Conservation (phyloP, 768 basidiomycete genomes). For the Russula sp. region DNA sequence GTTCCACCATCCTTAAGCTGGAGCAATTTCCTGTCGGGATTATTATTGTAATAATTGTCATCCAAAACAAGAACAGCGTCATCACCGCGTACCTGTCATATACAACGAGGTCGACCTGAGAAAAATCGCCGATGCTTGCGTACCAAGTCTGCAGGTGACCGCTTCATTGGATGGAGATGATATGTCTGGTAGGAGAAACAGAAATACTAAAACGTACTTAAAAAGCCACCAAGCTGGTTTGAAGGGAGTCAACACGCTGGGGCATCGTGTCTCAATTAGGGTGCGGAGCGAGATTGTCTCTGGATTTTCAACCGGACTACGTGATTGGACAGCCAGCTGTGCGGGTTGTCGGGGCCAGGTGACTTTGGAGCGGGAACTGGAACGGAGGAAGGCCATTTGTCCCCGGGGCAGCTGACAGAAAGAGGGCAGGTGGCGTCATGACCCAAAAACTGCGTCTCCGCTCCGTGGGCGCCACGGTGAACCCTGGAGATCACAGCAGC, state of each 20-base stretch:
- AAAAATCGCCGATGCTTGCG: constrained; percentile 54
- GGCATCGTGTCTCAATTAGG: constrained; percentile 28
- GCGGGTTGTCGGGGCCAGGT: constrained; percentile 7
- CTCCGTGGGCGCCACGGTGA: too few species aligned
- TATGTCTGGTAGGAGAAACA: background rate
- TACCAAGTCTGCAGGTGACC: constrained; percentile 64
- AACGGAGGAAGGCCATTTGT: background rate
- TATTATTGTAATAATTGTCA: background rate
- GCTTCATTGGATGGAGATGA: background rate
- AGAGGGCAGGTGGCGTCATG: too few species aligned
- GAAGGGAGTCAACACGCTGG: constrained; percentile 29
- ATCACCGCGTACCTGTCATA: constrained; percentile 46
- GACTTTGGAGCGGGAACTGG: constrained; percentile 2
- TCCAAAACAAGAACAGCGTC: background rate
- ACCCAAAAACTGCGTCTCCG: too few species aligned
- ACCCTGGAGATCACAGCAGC: too few species aligned
- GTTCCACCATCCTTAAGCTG: constrained; percentile 57
- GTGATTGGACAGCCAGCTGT: background rate
- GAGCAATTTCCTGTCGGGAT: constrained; percentile 39
- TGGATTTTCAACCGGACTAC: background rate
- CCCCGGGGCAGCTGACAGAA: too few species aligned
- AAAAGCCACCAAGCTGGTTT: constrained; percentile 31
- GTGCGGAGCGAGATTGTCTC: constrained; percentile 24
- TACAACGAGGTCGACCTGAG: constrained; percentile 46
- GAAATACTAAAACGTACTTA: constrained; percentile 23